phyloP scores from a whole-genome alignment of 2,329 filamentous ascomycete genomes.

The Talaromyces sp. region DNA sequence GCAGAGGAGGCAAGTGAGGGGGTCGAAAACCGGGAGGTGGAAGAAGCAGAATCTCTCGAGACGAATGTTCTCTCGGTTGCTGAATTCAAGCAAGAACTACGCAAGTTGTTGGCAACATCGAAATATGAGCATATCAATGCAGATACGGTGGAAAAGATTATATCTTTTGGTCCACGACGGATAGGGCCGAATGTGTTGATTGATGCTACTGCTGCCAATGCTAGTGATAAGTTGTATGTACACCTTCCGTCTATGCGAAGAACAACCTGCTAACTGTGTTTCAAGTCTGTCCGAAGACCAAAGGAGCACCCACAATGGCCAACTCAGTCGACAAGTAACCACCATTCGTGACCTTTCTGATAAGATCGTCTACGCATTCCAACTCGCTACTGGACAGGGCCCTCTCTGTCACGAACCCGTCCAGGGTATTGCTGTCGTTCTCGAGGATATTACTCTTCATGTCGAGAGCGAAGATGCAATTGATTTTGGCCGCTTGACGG shows the following conservation, averaged over 20 bases:
- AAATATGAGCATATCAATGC: constrained; percentile 77
- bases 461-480: constrained; percentile 40
- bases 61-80: constrained; percentile 63
- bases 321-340: constrained; percentile 28
- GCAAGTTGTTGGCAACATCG: constrained; percentile 61
- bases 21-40: constrained; percentile 43
- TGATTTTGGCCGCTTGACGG: constrained; percentile 75
- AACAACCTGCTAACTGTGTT: not conserved
- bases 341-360: constrained; percentile 70
- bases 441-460: constrained; percentile 70
- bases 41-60: constrained; percentile 58
- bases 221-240: constrained; percentile 69
- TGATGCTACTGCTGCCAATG: constrained; percentile 70
- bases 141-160: constrained; percentile 72
- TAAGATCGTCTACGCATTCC: constrained; percentile 91
- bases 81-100: constrained; percentile 74
- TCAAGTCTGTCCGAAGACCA: constrained; percentile 39
- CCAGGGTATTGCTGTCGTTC: constrained; percentile 85
- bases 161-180: constrained; percentile 83
- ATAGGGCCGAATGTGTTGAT: constrained; percentile 86
- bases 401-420: constrained; percentile 90
- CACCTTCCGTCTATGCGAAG: not conserved
- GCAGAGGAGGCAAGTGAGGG: constrained; percentile 37
- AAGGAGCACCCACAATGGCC: constrained; percentile 26
- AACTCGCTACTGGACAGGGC: constrained; percentile 82